Conservation (phyloP, 208 protist genomes). For the Jaenimonas drosophilae region DNA sequence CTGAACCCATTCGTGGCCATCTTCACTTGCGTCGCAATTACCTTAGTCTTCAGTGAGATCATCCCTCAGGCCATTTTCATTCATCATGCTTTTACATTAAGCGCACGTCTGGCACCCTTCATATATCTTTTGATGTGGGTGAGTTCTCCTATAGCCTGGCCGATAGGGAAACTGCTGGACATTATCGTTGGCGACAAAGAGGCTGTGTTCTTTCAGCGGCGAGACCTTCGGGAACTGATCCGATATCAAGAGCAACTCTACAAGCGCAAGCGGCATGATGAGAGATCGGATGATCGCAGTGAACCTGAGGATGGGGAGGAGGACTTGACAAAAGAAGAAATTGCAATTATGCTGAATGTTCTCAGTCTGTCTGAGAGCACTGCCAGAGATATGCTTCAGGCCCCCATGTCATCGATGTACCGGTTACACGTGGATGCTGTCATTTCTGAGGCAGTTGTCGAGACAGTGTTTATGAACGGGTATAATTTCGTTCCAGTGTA, state of each 20-base stretch:
- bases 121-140: conserved; percentile 43
- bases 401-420: conserved; percentile 30
- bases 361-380: conserved; percentile 52
- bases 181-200: conserved; percentile 50
- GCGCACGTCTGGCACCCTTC: conserved; percentile 37
- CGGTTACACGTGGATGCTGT: conserved; percentile 30
- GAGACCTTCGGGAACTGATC: conserved; percentile 46
- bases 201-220: conserved; percentile 39
- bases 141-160: conserved; percentile 45
- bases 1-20: conserved; percentile 39
- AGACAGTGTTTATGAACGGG: conserved; percentile 31
- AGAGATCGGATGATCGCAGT: conserved; percentile 10
- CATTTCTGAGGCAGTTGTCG: conserved; percentile 24
- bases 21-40: conserved; percentile 33
- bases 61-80: conserved; percentile 65
- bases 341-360: conserved; percentile 58
- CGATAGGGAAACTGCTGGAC: conserved; percentile 55
- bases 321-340: conserved; percentile 45
- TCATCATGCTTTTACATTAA: conserved; percentile 34
- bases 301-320: conserved; percentile 12
- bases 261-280: conserved; percentile 9
- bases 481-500: conserved; percentile 48
- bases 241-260: conserved; percentile 40
- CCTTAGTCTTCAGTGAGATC: conserved; percentile 67
- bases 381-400: conserved; percentile 29